A percentile compares a stretch with the other conserved stretches of the same genome.
phyloP scores from a whole-genome alignment of 805 yeast genomes.

The Saturnispora dispora region DNA sequence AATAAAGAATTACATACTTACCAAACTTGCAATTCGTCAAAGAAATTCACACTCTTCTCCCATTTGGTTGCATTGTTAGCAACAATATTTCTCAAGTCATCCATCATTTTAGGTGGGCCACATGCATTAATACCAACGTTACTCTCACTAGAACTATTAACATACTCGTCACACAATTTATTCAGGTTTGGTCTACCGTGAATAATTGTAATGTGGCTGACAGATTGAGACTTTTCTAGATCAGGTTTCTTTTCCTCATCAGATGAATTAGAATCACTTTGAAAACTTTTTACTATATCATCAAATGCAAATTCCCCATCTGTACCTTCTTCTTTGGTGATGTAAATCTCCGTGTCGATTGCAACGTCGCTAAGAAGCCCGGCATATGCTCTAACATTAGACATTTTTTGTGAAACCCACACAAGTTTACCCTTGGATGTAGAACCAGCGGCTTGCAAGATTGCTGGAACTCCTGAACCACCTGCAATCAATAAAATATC shows the following conservation, averaged over 20 bases:
- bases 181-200: conserved; percentile 34
- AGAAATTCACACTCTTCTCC: conserved; percentile 51
- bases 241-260: conserved; percentile 8
- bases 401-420: conserved; percentile 51
- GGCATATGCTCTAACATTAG: conserved; percentile 37
- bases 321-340: conserved; percentile 27
- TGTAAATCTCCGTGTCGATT: conserved; percentile 27
- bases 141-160: conserved; percentile 28
- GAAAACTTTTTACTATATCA: neutral
- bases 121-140: conserved; percentile 36
- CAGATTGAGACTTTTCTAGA: conserved; percentile 6
- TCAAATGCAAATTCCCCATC: neutral
- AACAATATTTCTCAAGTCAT: conserved; percentile 41
- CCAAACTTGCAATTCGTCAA: conserved; percentile 74
- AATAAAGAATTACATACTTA: conserved; percentile 14
- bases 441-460: conserved; percentile 30
- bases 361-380: conserved; percentile 21
- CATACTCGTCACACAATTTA: conserved; percentile 27
- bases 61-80: conserved; percentile 32
- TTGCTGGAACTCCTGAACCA: conserved; percentile 62
- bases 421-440: conserved; percentile 34
- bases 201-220: conserved; percentile 25
- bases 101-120: conserved; percentile 41
- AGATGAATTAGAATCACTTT: neutral
- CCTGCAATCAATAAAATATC: conserved; percentile 53